Evolutionary conservation across 2,329 filamentous ascomycete species (phyloP).

Genomic region (Fusarium tricinctum): DNA sequence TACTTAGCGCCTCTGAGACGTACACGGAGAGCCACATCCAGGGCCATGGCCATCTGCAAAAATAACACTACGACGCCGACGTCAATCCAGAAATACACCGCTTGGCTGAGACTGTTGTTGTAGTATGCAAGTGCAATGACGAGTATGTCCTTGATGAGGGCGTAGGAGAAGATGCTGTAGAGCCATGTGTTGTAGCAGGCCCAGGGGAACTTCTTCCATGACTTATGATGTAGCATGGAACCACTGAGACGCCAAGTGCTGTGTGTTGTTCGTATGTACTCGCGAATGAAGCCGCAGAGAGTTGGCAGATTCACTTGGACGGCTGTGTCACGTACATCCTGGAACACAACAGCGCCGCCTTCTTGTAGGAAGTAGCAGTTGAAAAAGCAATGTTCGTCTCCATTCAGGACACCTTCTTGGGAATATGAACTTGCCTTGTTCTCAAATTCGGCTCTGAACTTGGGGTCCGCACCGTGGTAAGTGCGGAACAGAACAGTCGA

Average conservation of each 20-base stretch:
- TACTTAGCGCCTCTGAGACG: background rate
- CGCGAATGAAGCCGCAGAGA: constrained; percentile 10
- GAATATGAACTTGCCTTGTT: constrained; percentile 27
- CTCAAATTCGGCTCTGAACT: constrained; percentile 22
- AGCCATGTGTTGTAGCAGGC: constrained; percentile 16
- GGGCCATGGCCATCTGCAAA: background rate
- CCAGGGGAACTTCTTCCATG: constrained; percentile 5
- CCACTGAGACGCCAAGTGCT: constrained; percentile 17
- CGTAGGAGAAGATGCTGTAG: constrained; percentile 14
- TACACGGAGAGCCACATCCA: background rate
- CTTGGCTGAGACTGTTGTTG: background rate
- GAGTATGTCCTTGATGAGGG: constrained; percentile 14
- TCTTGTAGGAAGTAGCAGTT: constrained; percentile 24
- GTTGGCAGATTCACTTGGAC: constrained; percentile 1
- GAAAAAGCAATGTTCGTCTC: constrained; percentile 36
- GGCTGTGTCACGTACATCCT: constrained; percentile 8
- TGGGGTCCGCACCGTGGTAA: background rate
- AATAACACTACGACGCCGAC: background rate
- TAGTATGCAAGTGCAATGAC: constrained; percentile 8
- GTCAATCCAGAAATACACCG: background rate
- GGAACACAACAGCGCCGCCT: constrained; percentile 11
- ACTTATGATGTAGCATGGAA: constrained; percentile 1
- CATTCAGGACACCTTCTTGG: constrained; percentile 15
- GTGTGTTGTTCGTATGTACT: constrained; percentile 18
- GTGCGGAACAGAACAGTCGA: constrained; percentile 30